Base-by-base conservation (phyloP, 2,329 filamentous ascomycete species). In the Monilinia fructigena region DNA sequence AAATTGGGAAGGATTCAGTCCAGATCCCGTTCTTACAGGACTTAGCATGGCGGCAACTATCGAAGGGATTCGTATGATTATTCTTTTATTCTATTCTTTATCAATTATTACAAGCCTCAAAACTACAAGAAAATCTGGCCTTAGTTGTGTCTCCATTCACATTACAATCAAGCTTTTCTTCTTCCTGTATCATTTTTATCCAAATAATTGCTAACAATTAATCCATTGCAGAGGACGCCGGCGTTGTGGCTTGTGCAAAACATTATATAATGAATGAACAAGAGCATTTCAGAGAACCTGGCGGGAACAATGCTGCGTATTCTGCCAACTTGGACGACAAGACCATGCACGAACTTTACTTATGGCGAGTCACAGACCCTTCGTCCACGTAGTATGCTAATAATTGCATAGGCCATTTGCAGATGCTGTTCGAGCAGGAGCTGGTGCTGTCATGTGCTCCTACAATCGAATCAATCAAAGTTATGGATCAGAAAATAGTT, bases 181-280 rank as follows among this genome's bases (percentile, higher is more conserved):
- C 3, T 4, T 2, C 4, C 26, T 26, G 40, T 42, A 16, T 2
- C 20, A 3, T 23, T 40, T 40, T 20, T 16, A 7, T 7, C 16
- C 2, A 12, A 10, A 60, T 60, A 3, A 8, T 1, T 14, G 14
- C 31, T 61, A 20, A 60, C 28, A 26, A 18, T 0, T 8, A 12
- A 14, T 2, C 2, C 38, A 0, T 50, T 10, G 31, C 20, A 61
- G 92, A 96, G 75, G 85, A 88, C 74, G 86, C 88, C 20, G 92
- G 91, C 75, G 87, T 94, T 56, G 89, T 96, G 78, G 92, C 93
- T 67, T 92, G 89, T 72, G 89, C 89, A 55, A 94, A 93, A 81
- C 90, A 93, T 75, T 89, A 80, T 75, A 85, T 56, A 67, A 67
- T 70, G 59, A 91, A 93, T 72, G 91, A 94, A 77, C 91, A 96